Conservation (phyloP, 177 flowering plant species). For the Vitis hybrid region DNA sequence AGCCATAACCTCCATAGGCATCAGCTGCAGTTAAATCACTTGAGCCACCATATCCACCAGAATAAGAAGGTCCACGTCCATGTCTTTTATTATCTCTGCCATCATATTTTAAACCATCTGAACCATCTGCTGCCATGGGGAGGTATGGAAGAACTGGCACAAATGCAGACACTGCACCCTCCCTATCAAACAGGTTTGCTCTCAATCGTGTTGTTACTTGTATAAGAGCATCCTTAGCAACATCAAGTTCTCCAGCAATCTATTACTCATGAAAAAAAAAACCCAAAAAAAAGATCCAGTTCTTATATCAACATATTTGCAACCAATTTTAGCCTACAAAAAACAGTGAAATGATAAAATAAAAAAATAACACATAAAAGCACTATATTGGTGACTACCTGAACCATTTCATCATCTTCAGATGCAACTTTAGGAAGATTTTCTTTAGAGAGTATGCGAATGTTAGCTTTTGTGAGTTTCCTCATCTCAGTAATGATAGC, state of each 20-base stretch:
- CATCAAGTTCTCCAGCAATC: conserved; percentile 59
- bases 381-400: conserved; percentile 41
- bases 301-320: too few species aligned
- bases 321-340: too few species aligned
- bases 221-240: conserved; percentile 64
- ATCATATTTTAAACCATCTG: conserved; percentile 65
- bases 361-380: too few species aligned
- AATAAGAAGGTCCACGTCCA: conserved; percentile 76
- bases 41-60: conserved; percentile 73
- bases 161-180: conserved; percentile 67
- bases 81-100: conserved; percentile 72
- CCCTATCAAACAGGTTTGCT: conserved; percentile 91
- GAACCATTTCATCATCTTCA: conserved; percentile 97
- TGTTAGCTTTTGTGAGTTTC: conserved; percentile 82
- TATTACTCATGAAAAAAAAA: conserved; percentile 6
- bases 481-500: conserved; percentile 87
- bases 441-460: conserved; percentile 87
- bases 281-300: too few species aligned
- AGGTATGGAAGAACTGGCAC: conserved; percentile 85
- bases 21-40: conserved; percentile 59
- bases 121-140: conserved; percentile 61
- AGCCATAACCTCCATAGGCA: conserved; percentile 63
- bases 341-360: too few species aligned
- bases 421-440: conserved; percentile 86
- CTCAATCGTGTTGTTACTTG: conserved; percentile 71